Evolutionary conservation across 1,284 basidiomycete genomes (phyloP), one percentile per base, ranked within the genome.

Genomic region (Phenoliferia sp.): DNA sequence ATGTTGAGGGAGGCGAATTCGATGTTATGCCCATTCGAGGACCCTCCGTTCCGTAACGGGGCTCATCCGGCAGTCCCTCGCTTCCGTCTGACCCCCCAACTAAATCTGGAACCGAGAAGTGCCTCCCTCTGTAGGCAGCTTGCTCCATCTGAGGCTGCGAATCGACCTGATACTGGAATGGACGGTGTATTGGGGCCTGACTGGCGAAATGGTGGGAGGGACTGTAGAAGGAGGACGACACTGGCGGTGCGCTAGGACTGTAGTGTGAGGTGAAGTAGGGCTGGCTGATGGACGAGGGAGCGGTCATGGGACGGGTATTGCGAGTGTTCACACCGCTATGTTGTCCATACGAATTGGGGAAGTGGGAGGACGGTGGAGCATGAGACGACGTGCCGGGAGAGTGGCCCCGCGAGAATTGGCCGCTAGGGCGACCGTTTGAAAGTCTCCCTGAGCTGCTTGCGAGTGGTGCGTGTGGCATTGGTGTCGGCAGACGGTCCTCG

Each of bases 241-340:
- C 50, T 17, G 16, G 54, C 60, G 57, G 54, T 44, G 2, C 28
- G 39, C 39, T 22, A 12, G 39, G 12, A 22, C 12, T 22, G 39
- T 44, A 44, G 39, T 44, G 39, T 12, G 39, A 44, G 50, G 33
- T 29, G 16, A 60, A 66, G 61, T 62, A 66, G 33, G 61, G 56
- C 28, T 36, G 39, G 16, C 56, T 33, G 39, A 57, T 44, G 33
- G 60, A 62, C 22, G 70, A 69, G 2, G 72, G 72, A 1, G 72
- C 72, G 9, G 72, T 73, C 70, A 73, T 69, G 15, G 72, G 72
- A 9, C 72, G 65, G 10, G 72, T 72, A 52, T 73, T 73, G 59
- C 68, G 65, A 4, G 65, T 28, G 66, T 73, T 73, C 66, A 66
- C 72, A 35, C 54, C 67, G 32, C 65, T 69, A 50, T 66, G 17